Conservation (phyloP, 2,329 filamentous ascomycete genomes). For the Diplodia scrobiculata region DNA sequence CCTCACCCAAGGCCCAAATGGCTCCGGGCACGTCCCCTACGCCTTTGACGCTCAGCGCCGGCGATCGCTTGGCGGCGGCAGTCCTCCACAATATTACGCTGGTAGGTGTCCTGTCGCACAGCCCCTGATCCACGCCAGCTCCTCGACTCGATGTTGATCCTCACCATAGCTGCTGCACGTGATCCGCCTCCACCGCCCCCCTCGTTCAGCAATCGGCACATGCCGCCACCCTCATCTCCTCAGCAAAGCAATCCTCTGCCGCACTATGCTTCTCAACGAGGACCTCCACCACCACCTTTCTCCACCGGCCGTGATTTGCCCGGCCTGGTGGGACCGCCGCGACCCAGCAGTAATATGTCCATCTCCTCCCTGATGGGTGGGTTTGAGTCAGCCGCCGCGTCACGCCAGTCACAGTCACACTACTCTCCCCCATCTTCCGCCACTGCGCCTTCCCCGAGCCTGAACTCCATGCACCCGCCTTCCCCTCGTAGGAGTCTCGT, state of each 20-base stretch:
- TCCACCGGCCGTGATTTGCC: constrained; percentile 59
- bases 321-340: constrained; percentile 53
- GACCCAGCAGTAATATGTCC: constrained; percentile 68
- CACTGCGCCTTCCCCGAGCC: constrained; percentile 43
- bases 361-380: constrained; percentile 71
- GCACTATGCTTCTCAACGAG: constrained; percentile 47
- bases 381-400: constrained; percentile 50
- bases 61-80: constrained; percentile 48
- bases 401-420: constrained; percentile 44
- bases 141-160: constrained; percentile 34
- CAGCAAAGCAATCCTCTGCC: constrained; percentile 45
- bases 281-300: constrained; percentile 51
- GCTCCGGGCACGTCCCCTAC: constrained; percentile 26
- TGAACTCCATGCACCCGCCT: constrained; percentile 51
- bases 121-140: constrained; percentile 28
- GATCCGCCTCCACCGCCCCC: constrained; percentile 46
- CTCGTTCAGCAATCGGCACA: constrained; percentile 49
- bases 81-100: constrained; percentile 41
- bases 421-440: constrained; percentile 49
- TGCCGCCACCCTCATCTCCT: constrained; percentile 55
- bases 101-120: constrained; percentile 35
- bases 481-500: constrained; percentile 46
- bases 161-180: constrained; percentile 41
- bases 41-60: constrained; percentile 38
- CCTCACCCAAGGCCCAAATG: constrained; percentile 19